Evolutionary conservation across 2,329 filamentous ascomycete species (phyloP), one percentile per base, ranked within the genome.

Genomic region (Apiospora marii): DNA sequence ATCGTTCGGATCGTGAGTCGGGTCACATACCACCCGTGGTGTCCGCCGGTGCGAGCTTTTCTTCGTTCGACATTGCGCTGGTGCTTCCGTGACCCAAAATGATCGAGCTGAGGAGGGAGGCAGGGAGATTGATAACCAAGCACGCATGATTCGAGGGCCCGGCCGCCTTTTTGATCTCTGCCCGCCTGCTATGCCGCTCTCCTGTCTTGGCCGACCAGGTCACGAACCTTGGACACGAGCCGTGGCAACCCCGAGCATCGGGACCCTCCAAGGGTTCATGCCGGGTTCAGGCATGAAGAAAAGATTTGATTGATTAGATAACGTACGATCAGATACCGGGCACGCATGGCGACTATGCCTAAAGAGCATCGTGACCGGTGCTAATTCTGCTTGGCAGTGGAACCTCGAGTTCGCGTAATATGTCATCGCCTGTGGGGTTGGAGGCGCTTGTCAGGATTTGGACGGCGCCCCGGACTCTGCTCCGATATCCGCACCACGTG

Each of bases 291-390:
- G 24, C 67, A 41, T 48, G 24, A 48, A 48, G n/a, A 68, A 44
- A 34, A 48, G 67, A 68, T 68, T 48, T 68, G 67, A 68, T 68
- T 69, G 67, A 69, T 49, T 69, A 69, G 67, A 64, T 44, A 71
- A 30, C 58, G 13, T 64, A 64, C 58, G 58, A 64, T 41, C 58
- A 64, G 19, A 64, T 41, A 64, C 19, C 19, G 4, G 14, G n/a
- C 19, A 41, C 10, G 14, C 58, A 41, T 24, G 24, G 1, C 19
- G 34, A 22, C 58, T n/a, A 37, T 64, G 6, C 58, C 58, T 22
- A 41, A 61, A 61, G 7, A 22, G 58, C 58, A n/a, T 64, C 58
- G 34, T n/a, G 58, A n/a, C 34, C 58, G 34, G 16, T 41, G 34
- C 30, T 64, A 41, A 7, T 14, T 34, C 16, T 1, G 8, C 58